These are phyloP conservation scores for Hygrophorus russula DNA, from an alignment of 768 basidiomycete species.

Conservation along the genomic window DNA sequence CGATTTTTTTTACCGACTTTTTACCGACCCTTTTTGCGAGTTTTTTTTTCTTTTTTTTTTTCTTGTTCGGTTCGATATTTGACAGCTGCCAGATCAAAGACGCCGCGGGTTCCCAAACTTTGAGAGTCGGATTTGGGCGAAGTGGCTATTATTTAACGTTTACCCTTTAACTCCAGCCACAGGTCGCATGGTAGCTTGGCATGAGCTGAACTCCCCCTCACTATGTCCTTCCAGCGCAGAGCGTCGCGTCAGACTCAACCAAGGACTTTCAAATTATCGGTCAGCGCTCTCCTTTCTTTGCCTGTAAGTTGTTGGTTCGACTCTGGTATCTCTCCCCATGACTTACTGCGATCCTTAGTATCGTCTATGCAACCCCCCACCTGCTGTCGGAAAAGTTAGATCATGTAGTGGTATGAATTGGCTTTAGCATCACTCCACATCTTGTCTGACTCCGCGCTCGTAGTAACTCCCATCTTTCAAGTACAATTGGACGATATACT, in stretches of 20 bases:
- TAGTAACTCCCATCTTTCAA: slow-evolving; percentile 56
- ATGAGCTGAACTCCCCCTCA: background rate
- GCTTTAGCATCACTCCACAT: background rate
- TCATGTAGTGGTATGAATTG: slow-evolving; percentile 42
- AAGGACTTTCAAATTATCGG: slow-evolving; percentile 14
- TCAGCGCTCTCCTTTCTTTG: slow-evolving; percentile 24
- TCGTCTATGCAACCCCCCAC: slow-evolving; percentile 59
- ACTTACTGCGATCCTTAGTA: slow-evolving; percentile 17
- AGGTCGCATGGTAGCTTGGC: too few relatives aligned
- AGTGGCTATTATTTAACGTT: too few relatives aligned
- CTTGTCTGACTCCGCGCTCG: slow-evolving; percentile 3
- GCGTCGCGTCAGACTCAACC: slow-evolving; percentile 16
- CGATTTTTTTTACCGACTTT: too few relatives aligned
- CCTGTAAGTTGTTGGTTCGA: slow-evolving; percentile 20
- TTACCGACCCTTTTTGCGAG: too few relatives aligned
- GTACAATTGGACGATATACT: slow-evolving; percentile 68
- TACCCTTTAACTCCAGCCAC: too few relatives aligned
- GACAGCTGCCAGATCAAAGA: too few relatives aligned
- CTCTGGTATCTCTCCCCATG: background rate
- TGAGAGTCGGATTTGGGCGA: too few relatives aligned
- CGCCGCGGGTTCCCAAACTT: too few relatives aligned
- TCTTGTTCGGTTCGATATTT: too few relatives aligned
- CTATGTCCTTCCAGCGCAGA: slow-evolving; percentile 11
- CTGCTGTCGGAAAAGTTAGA: slow-evolving; percentile 55
- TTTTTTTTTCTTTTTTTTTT: too few relatives aligned